Conservation (phyloP, 805 yeast genomes). For the Wickerhamomyces ciferrii region DNA sequence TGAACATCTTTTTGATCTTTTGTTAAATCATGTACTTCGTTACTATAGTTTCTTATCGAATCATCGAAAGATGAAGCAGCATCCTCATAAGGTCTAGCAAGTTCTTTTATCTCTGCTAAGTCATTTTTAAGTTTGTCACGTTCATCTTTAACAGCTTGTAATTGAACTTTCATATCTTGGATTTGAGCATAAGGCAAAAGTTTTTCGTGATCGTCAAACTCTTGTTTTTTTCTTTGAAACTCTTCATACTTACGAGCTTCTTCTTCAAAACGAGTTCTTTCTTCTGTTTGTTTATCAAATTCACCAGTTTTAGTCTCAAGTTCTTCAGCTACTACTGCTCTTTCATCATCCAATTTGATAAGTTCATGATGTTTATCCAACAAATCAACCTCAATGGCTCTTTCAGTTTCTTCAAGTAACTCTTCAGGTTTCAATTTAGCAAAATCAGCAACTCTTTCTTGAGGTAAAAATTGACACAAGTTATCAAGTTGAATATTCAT, state of each 20-base stretch:
- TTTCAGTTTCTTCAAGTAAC: slow-evolving; percentile 69
- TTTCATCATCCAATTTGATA: slow-evolving; percentile 41
- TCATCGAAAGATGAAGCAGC: slow-evolving; percentile 14
- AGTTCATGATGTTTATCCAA: slow-evolving; percentile 51
- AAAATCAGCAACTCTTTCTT: slow-evolving; percentile 90
- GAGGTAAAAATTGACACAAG: slow-evolving; percentile 91
- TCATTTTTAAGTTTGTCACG: slow-evolving; percentile 22
- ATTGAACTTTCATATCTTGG: slow-evolving; percentile 27
- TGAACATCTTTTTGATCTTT: slow-evolving; percentile 28
- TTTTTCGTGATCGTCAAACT: slow-evolving; percentile 42
- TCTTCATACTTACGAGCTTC: slow-evolving; percentile 44
- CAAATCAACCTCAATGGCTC: slow-evolving; percentile 68
- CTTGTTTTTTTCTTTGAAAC: slow-evolving; percentile 39
- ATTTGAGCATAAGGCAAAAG: slow-evolving; percentile 44
- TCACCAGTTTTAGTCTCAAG: slow-evolving; percentile 23
- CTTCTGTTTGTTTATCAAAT: slow-evolving; percentile 27
- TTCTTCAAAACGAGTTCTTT: slow-evolving; percentile 34
- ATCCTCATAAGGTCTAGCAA: slow-evolving; percentile 16
- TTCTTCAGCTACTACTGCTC: slow-evolving; percentile 33
- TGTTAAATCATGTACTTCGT: slow-evolving; percentile 23
- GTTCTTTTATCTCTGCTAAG: slow-evolving; percentile 20
- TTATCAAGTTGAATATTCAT: slow-evolving; percentile 85
- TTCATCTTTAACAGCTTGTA: slow-evolving; percentile 17
- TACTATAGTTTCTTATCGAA: slow-evolving; percentile 23
- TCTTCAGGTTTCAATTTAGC: slow-evolving; percentile 76